Conservation (phyloP, 2,329 filamentous ascomycete genomes). For the Colletotrichum sansevieriae region DNA sequence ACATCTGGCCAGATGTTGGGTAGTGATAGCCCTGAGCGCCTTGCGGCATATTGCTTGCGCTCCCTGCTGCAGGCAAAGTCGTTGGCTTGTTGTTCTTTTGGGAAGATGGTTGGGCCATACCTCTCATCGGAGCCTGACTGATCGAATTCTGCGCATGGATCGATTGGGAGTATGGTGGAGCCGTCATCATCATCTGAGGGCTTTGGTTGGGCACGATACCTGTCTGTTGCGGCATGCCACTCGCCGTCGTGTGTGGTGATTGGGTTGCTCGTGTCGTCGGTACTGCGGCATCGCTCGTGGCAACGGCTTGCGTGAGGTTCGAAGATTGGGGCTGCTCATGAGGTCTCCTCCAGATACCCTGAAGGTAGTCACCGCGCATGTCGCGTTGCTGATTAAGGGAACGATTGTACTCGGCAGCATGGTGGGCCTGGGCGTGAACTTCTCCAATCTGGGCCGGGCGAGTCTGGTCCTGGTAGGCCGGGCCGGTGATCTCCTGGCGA, state of each 20-base stretch:
- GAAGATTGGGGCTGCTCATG: conserved; percentile 78
- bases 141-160: conserved; percentile 79
- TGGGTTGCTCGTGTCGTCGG: conserved; percentile 67
- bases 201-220: conserved; percentile 72
- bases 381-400: conserved; percentile 83
- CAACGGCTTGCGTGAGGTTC: conserved; percentile 61
- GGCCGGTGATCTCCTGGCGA: conserved; percentile 89
- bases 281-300: conserved; percentile 57
- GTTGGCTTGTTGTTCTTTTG: conserved; percentile 78
- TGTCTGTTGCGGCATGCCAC: conserved; percentile 66
- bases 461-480: conserved; percentile 88
- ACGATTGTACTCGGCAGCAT: conserved; percentile 93
- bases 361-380: conserved; percentile 83
- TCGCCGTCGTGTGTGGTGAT: conserved; percentile 69
- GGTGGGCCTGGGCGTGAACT: conserved; percentile 86
- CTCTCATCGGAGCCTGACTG: conserved; percentile 78
- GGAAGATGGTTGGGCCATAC: conserved; percentile 71
- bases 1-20: conserved; percentile 71
- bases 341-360: conserved; percentile 84
- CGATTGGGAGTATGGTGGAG: conserved; percentile 76
- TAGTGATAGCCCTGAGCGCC: conserved; percentile 73
- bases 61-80: conserved; percentile 63
- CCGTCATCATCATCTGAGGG: conserved; percentile 76
- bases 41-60: conserved; percentile 63
- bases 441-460: conserved; percentile 82